Percentiles rank a stretch among this genome's conserved stretches.
Conservation (phyloP, 257 asterid genomes). For the Solanum clarkiae region DNA sequence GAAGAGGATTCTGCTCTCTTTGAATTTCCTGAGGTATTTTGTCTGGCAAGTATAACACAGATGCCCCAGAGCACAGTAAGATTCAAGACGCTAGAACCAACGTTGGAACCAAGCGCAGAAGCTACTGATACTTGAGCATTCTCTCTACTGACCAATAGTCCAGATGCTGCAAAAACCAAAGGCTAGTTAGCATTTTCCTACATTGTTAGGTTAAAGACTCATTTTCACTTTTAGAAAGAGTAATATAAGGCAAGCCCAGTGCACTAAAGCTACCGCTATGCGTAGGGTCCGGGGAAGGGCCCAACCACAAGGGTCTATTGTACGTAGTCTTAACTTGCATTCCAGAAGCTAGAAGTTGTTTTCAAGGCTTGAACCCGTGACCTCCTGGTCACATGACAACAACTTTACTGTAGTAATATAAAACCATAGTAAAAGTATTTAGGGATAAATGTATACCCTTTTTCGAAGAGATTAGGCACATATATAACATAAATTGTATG, state of each 20-base stretch:
- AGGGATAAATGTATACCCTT: too few relatives aligned
- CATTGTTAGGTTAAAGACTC: background rate
- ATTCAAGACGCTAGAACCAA: conserved; percentile 22
- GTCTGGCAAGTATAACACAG: conserved; percentile 21
- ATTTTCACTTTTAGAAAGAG: too few relatives aligned
- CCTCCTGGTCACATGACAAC: too few relatives aligned
- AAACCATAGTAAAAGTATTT: too few relatives aligned
- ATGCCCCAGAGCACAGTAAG: conserved; percentile 25
- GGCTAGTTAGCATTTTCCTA: background rate
- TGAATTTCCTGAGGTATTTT: background rate
- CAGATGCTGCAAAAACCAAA: conserved; percentile 15
- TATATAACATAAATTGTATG: background rate
- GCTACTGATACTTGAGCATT: conserved; percentile 19
- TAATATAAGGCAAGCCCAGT: too few relatives aligned
- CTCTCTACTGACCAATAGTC: conserved; percentile 19
- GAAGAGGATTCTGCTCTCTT: background rate
- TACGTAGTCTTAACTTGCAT: too few relatives aligned
- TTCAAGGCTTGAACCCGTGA: too few relatives aligned
- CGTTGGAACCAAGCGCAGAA: conserved; percentile 18
- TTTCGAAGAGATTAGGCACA: background rate
- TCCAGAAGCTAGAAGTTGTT: accelerated
- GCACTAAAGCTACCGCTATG: too few relatives aligned
- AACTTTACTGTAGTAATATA: too few relatives aligned
- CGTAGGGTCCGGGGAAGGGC: too few relatives aligned
- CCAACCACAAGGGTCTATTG: too few relatives aligned